Conservation (phyloP, 441 rosid genomes). For the Breynia disticha region DNA sequence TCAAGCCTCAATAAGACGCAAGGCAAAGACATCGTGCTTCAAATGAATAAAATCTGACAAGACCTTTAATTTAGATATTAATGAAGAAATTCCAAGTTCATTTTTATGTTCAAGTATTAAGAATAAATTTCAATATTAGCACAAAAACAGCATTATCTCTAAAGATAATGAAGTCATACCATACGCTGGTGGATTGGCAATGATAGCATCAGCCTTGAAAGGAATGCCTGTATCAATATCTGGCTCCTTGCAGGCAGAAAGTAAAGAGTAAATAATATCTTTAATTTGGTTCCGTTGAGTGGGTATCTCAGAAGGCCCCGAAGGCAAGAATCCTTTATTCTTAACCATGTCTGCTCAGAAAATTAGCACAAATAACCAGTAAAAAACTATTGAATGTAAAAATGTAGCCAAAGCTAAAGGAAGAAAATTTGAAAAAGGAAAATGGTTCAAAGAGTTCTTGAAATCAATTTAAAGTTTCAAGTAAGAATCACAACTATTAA, state of each 20-base stretch:
- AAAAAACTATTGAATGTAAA: neutral
- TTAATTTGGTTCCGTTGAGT: slow-evolving; percentile 81
- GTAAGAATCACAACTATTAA: no score
- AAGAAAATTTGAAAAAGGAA: slow-evolving; percentile 6
- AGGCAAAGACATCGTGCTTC: no score
- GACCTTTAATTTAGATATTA: no score
- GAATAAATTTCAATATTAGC: no score
- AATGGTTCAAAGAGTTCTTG: neutral
- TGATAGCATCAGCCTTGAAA: slow-evolving; percentile 94
- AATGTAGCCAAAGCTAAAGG: neutral
- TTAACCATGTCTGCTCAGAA: slow-evolving; percentile 87
- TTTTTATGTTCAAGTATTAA: no score
- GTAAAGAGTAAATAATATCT: slow-evolving; percentile 77
- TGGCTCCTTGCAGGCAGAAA: slow-evolving; percentile 91
- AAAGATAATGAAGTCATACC: slow-evolving; percentile 37
- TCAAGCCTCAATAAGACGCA: no score
- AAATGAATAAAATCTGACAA: no score
- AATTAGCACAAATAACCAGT: slow-evolving; percentile 9
- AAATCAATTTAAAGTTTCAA: no score
- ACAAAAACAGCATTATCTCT: neutral
- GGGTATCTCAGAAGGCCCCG: slow-evolving; percentile 96
- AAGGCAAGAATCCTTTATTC: slow-evolving; percentile 95
- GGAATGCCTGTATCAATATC: slow-evolving; percentile 75
- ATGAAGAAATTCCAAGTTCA: no score
- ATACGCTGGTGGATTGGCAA: slow-evolving; percentile 97